Evolutionary conservation across 2,329 filamentous ascomycete genomes (phyloP), one percentile per base, ranked within the genome.

Genomic region (Phoma herbarum): DNA sequence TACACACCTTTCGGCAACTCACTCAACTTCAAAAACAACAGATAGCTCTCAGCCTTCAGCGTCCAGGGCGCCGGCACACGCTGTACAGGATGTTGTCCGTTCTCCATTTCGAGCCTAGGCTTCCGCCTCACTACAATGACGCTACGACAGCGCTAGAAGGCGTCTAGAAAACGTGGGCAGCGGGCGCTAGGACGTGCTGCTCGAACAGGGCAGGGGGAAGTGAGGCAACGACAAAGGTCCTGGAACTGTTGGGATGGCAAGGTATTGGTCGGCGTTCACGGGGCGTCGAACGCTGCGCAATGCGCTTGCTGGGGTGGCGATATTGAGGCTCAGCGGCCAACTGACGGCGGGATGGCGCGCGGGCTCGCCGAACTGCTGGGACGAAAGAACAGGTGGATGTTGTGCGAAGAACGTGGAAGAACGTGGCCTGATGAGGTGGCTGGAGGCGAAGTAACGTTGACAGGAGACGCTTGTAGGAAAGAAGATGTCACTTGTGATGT

Each of bases 1-100:
- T 75, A 73, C 2, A 73, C 43, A 1, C 67, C 68, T 26, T 60
- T n/a, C 0, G 70, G 73, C 29, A 74, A 52, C 14, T 58, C 60
- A 3, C 49, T 63, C 54, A 74, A 20, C 22, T 53, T 66, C 16
- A 74, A 9, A 22, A 74, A 64, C 28, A 75, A 52, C 52, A 69
- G 57, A 37, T 74, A 74, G 20, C 55, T 65, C 51, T 73, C 70
- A 1, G 62, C 63, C 42, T 66, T 69, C 5, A 69, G 59, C 3
- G 55, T 63, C 72, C 71, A 75, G 1, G 71, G 72, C 14, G 68
- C 68, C 8, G 59, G 62, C 3, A 63, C 62, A 12, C 59, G 61
- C 10, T 44, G 53, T 2, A 75, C 71, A 4, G 69, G 73, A 53
- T 71, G 66, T 4, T 35, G 35, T 35, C 4, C 60, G n/a, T 52